Base-by-base conservation (phyloP, 1,139 yeast species). In the Magnusiomyces tetraspermus region DNA sequence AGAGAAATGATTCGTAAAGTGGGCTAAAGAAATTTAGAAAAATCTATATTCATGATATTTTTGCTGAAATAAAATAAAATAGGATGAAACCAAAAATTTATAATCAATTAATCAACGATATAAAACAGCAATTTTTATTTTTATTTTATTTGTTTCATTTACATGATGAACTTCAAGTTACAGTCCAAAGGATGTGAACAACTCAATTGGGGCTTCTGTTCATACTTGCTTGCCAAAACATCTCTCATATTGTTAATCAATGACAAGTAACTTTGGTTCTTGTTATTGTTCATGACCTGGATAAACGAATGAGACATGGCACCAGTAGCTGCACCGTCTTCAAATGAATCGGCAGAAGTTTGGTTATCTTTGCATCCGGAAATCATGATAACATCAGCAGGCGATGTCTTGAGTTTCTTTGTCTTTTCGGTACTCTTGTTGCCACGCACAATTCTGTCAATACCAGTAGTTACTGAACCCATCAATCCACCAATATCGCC, bases 261-360 rank as follows among this genome's bases (percentile, higher is more conserved):
- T 15, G 90, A 78, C 61, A 88, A 67, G 65, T 84, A 90, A 31
- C 85, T 76, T 71, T 89, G 96, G 61, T 80, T 76, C 3, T 90
- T 87, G 63, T 79, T 77, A 53, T 76, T 75, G 31, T 75, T 66
- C 73, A 90, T 71, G 23, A 85, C 92, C 57, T 78, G 76, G 56
- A 88, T 78, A 63, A 90, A 89, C 0, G 96, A 85, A 76, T 84
- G 88, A 50, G 95, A 85, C 95, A 90, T 87, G 17, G 97, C 97
- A 54, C 97, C 97, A 0, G 96, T 88, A 45, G 85, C 81, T 43
- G 71, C 71, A 24, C 96, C 95, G 49, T 79, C 81, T 64, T 85
- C 90, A 24, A 72, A 74, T 0, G 97, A 85, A 67, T 88, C 96
- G 4, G 96, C 96, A 55, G 71, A 67, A 0, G 82, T 78, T 64